These are phyloP conservation scores for Aspergillus leporis DNA, from an alignment of 495 filamentous ascomycete genomes.

Conservation along the genomic window DNA sequence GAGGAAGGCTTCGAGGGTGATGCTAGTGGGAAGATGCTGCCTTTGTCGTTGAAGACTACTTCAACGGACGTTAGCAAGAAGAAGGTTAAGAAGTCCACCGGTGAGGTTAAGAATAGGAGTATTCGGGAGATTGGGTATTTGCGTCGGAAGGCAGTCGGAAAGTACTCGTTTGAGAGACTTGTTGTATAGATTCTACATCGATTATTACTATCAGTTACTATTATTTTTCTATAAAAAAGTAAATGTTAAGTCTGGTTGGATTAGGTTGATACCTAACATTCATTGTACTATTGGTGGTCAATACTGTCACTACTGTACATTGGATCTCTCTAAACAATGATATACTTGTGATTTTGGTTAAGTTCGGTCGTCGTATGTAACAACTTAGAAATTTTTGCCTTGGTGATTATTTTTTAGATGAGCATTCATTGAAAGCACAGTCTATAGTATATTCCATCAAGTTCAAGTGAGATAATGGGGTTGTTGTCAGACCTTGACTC, in stretches of 20 bases:
- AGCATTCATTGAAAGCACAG: too few species aligned
- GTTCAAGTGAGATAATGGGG: too few species aligned
- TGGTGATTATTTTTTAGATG: too few species aligned
- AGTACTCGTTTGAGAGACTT: slow-evolving; percentile 77
- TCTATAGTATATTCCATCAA: too few species aligned
- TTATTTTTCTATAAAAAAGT: neutral
- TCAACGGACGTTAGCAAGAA: slow-evolving; percentile 56
- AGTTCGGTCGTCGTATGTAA: too few species aligned
- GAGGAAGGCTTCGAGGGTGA: slow-evolving; percentile 40
- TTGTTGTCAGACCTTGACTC: too few species aligned
- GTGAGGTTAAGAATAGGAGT: slow-evolving; percentile 62
- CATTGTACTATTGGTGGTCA: too few species aligned
- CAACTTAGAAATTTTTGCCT: too few species aligned
- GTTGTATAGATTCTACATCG: slow-evolving; percentile 43
- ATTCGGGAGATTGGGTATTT: slow-evolving; percentile 69
- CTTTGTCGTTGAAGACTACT: slow-evolving; percentile 72
- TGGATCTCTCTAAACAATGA: too few species aligned
- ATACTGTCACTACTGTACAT: too few species aligned
- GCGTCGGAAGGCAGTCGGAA: slow-evolving; percentile 67
- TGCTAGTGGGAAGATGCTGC: slow-evolving; percentile 46
- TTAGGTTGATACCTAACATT: too few species aligned
- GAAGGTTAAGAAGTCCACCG: slow-evolving; percentile 44
- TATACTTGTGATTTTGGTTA: too few species aligned
- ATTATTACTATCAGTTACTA: neutral
- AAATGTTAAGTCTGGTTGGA: neutral